phyloP scores from a whole-genome alignment of 2,329 filamentous ascomycete species.

The Alternaria sp. region DNA sequence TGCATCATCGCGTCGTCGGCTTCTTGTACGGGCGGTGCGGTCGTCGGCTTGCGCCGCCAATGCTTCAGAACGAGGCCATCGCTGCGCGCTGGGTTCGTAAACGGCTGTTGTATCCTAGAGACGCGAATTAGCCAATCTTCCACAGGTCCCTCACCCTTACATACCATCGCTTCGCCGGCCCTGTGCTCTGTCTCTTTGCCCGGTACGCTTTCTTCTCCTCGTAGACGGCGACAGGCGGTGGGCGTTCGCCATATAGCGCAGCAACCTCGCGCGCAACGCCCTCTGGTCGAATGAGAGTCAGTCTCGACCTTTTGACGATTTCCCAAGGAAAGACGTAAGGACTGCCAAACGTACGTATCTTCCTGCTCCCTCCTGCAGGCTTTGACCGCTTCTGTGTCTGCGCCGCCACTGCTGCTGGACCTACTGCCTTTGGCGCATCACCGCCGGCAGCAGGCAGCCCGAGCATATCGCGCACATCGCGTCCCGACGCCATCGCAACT shows the following conservation, averaged over 20 bases:
- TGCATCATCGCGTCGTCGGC: constrained; percentile 45
- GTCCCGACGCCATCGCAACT: constrained; percentile 49
- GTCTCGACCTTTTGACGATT: constrained; percentile 31
- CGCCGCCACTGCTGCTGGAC: constrained; percentile 19
- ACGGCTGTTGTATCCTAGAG: constrained; percentile 59
- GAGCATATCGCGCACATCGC: constrained; percentile 86
- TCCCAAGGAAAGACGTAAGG: constrained; percentile 26
- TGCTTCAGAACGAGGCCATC: constrained; percentile 79
- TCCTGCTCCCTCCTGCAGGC: constrained; percentile 62
- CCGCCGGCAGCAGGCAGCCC: constrained; percentile 71
- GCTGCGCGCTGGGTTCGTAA: constrained; percentile 78
- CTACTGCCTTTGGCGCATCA: constrained; percentile 51
- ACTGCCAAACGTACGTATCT: constrained; percentile 57
- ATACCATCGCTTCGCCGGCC: constrained; percentile 53
- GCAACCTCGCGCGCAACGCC: constrained; percentile 54
- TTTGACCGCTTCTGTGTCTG: constrained; percentile 78
- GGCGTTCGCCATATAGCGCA: constrained; percentile 52
- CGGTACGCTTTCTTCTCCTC: constrained; percentile 53
- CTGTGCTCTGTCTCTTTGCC: constrained; percentile 50
- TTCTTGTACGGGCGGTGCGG: constrained; percentile 40
- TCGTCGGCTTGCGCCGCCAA: constrained; percentile 73
- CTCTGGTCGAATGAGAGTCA: constrained; percentile 40
- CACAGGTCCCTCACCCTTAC: background rate
- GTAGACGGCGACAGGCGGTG: constrained; percentile 53
- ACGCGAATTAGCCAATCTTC: constrained; percentile 20